These are phyloP conservation scores for Neltuma alba DNA, from an alignment of 306 rosid genomes.

Conservation along the genomic window DNA sequence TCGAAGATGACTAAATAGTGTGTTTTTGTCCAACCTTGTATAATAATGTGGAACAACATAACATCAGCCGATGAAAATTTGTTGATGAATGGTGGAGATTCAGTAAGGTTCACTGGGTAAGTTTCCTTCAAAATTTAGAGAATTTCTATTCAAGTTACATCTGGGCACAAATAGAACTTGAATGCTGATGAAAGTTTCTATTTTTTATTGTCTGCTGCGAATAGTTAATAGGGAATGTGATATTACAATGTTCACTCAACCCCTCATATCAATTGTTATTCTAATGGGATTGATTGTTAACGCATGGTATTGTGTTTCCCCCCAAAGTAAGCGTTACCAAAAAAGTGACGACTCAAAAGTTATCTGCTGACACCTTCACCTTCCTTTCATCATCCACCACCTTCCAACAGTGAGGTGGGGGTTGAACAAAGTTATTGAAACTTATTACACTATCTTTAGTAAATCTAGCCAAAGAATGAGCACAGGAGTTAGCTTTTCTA, in stretches of 20 bases:
- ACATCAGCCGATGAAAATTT: neutral
- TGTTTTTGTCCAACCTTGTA: neutral
- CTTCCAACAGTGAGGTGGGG: too few relatives aligned
- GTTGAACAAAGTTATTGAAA: too few relatives aligned
- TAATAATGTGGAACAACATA: neutral
- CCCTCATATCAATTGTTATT: neutral
- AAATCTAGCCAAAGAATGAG: too few relatives aligned
- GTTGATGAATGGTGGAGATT: neutral
- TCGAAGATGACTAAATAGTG: neutral
- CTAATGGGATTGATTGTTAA: neutral
- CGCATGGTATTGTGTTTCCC: neutral
- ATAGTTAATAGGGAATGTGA: neutral
- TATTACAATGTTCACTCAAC: neutral
- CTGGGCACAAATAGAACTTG: too few relatives aligned
- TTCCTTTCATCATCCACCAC: too few relatives aligned
- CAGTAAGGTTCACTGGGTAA: neutral
- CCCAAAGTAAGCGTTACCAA: too few relatives aligned
- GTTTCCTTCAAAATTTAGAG: neutral
- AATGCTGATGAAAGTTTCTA: too few relatives aligned
- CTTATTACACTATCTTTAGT: too few relatives aligned
- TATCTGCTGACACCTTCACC: too few relatives aligned
- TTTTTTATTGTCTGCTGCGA: neutral
- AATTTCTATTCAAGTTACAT: neutral
- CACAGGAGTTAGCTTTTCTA: too few relatives aligned
- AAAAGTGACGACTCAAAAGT: too few relatives aligned